A percentile compares a stretch with the other conserved stretches of the same genome.
These are phyloP conservation scores for Pseudotulostoma volvatum DNA, from an alignment of 495 filamentous ascomycete species.

Conservation along the genomic window DNA sequence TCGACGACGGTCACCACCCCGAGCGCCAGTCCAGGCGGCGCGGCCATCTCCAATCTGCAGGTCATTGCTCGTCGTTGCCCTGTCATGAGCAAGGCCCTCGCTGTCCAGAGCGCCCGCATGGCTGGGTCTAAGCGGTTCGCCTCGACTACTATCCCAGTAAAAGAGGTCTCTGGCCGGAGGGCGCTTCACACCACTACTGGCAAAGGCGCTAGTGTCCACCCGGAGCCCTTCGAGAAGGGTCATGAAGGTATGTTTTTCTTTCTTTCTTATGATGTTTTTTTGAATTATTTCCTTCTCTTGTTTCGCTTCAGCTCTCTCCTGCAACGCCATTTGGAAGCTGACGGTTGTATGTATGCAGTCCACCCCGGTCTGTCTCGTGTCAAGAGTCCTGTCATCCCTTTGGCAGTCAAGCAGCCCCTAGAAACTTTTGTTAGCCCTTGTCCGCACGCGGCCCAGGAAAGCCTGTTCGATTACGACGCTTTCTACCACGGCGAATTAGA, in stretches of 20 bases:
- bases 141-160: conserved; percentile 18
- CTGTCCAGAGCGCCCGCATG: conserved; percentile 61
- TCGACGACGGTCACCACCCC: conserved; percentile 63
- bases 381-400: too few species aligned
- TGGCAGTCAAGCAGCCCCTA: too few species aligned
- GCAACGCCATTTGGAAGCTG: too few species aligned
- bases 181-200: conserved; percentile 63
- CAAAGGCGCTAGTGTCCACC: conserved; percentile 58
- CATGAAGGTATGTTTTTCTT: conserved; percentile 36
- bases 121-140: conserved; percentile 31
- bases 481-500: conserved; percentile 83
- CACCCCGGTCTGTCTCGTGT: conserved; percentile 14
- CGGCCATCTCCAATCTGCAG: conserved; percentile 94
- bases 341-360: too few species aligned
- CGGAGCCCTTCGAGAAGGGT: conserved; percentile 39
- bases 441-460: conserved; percentile 26
- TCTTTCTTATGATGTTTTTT: not conserved
- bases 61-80: conserved; percentile 88
- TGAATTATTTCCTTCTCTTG: too few species aligned
- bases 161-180: conserved; percentile 35
- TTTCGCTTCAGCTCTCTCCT: too few species aligned
- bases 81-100: conserved; percentile 94
- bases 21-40: conserved; percentile 58
- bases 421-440: conserved; percentile 21
- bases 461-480: conserved; percentile 72